Evolutionary conservation across 495 filamentous ascomycete genomes (phyloP).

Genomic region (Neurospora hispaniola): DNA sequence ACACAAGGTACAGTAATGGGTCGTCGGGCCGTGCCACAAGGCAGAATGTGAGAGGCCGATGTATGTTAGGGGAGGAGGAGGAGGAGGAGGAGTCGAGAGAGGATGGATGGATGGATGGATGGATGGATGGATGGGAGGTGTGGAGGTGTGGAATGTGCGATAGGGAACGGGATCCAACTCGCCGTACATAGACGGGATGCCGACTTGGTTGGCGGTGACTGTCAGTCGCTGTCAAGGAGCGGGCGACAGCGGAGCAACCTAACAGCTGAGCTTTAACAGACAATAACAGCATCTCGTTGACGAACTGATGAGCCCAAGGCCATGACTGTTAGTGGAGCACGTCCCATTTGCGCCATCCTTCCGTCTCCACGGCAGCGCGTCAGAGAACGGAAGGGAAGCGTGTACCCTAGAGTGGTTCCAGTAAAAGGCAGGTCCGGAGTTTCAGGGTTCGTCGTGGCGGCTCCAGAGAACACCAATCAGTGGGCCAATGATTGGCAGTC

Average conservation of each 20-base stretch:
- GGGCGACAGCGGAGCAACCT: not conserved
- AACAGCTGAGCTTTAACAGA: not conserved
- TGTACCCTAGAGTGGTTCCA: not conserved
- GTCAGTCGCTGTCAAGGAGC: not conserved
- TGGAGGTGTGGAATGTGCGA: not conserved
- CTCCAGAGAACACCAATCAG: not conserved
- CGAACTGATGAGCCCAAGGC: not conserved
- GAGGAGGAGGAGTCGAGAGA: slow-evolving; percentile 1
- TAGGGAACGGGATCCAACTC: not conserved
- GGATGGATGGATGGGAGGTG: not conserved
- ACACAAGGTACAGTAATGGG: not conserved
- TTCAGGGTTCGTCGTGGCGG: not conserved
- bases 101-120: not conserved
- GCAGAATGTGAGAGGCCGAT: not conserved
- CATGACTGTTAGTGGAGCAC: not conserved
- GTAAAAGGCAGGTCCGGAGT: not conserved
- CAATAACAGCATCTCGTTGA: not conserved
- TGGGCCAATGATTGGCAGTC: not conserved
- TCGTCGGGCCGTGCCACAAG: not conserved
- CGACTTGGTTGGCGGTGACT: slow-evolving; percentile 23
- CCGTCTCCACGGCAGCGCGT: not conserved
- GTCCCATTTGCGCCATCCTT: not conserved
- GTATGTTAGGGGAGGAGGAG: not conserved
- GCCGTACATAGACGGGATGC: slow-evolving; percentile 13
- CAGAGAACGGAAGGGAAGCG: not conserved